Conservation (phyloP, 2,329 filamentous ascomycete species). For the Colletotrichum sp. region DNA sequence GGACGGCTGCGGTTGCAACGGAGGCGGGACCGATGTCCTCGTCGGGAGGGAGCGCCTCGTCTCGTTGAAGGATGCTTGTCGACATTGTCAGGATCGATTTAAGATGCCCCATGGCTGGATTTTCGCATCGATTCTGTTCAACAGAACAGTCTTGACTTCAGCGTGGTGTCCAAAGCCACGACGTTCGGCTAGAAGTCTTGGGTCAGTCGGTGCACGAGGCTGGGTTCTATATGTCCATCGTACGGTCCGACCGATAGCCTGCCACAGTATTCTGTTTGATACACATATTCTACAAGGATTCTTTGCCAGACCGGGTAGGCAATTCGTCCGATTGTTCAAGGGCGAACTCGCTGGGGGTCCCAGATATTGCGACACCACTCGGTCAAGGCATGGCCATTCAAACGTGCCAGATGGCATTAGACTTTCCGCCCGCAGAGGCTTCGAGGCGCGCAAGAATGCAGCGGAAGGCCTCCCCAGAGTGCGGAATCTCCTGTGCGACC, state of each 20-base stretch:
- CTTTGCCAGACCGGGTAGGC: not conserved
- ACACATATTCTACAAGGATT: not conserved
- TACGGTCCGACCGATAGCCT: not conserved
- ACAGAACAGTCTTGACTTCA: fast-evolving
- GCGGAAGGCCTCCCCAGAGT: not conserved
- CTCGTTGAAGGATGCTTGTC: not conserved
- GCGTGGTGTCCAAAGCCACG: not conserved
- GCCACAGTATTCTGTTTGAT: not conserved
- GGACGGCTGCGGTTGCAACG: slow-evolving; percentile 31
- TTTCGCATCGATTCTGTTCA: not conserved
- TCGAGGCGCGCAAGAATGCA: not conserved
- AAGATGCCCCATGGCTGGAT: not conserved
- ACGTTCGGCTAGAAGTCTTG: not conserved
- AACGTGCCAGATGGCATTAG: not conserved
- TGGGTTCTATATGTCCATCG: not conserved
- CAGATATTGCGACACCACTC: not conserved
- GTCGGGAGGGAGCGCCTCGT: slow-evolving; percentile 42
- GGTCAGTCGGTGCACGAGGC: not conserved
- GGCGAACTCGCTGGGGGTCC: not conserved
- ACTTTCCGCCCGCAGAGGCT: not conserved
- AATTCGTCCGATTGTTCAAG: not conserved
- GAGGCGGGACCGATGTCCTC: slow-evolving; percentile 34
- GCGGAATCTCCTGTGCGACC: not conserved
- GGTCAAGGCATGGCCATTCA: not conserved
- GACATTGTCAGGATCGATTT: not conserved